Evolutionary conservation across 1,284 basidiomycete species (phyloP).

Genomic region (Trametes pubescens): DNA sequence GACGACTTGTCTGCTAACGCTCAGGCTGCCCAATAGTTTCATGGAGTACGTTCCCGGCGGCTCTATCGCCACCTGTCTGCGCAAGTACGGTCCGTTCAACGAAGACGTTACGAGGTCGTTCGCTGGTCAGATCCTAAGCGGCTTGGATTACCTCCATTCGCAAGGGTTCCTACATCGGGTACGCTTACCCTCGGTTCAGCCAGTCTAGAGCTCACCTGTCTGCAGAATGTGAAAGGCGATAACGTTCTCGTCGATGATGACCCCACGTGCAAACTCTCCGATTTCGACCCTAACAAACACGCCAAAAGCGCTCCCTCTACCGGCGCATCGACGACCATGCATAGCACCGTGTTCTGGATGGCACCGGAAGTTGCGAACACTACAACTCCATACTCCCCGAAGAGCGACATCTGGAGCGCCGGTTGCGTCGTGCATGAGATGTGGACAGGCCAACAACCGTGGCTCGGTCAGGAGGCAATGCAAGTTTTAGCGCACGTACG

Average conservation of each 20-base stretch:
- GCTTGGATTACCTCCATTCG: background rate
- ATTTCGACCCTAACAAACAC: no score
- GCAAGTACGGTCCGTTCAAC: background rate
- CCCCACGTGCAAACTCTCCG: no score
- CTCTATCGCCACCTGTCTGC: background rate
- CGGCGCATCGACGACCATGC: no score
- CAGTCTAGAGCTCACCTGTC: no score
- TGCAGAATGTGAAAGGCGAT: no score
- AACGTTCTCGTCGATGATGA: no score
- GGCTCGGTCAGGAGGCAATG: background rate
- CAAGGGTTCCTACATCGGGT: no score
- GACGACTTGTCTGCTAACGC: background rate
- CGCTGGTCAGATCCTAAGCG: background rate
- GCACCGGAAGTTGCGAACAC: no score
- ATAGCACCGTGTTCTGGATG: no score
- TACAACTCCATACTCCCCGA: background rate
- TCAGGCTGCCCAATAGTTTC: background rate
- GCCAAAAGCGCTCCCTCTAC: no score
- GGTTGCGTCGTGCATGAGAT: background rate
- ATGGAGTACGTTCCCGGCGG: constrained; percentile 1
- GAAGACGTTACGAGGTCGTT: background rate
- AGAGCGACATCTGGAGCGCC: background rate
- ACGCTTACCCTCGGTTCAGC: no score
- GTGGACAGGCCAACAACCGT: background rate
- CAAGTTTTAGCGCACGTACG: no score